Evolutionary conservation across 331 rosid species (phyloP).

Genomic region (Malus hybrid): DNA sequence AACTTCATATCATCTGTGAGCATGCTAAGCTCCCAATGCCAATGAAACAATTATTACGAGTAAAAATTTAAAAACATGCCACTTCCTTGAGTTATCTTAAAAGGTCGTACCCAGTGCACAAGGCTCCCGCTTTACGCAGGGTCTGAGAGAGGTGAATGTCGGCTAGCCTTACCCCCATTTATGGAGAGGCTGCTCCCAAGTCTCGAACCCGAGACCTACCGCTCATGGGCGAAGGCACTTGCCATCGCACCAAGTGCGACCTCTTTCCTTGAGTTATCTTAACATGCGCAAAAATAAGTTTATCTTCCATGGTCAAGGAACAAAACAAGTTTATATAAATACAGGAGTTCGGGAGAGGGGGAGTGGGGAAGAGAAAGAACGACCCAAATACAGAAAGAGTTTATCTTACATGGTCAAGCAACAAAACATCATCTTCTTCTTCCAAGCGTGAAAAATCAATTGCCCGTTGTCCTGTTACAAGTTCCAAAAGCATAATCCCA

Average conservation of each 20-base stretch:
- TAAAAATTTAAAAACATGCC: background rate
- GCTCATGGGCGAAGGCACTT: no score
- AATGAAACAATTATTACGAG: background rate
- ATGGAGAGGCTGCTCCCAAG: no score
- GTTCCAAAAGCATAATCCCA: conserved; percentile 88
- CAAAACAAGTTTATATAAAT: background rate
- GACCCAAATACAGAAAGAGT: conserved; percentile 3
- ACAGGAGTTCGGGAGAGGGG: background rate
- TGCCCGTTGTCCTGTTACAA: conserved; percentile 91
- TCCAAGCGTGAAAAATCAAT: conserved; percentile 90
- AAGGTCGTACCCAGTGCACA: no score
- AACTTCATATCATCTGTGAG: background rate
- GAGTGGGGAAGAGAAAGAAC: background rate
- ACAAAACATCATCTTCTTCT: conserved; percentile 83
- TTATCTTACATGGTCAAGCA: conserved; percentile 82
- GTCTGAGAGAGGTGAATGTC: no score
- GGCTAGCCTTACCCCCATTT: no score
- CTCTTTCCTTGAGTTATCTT: background rate
- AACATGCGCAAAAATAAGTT: background rate
- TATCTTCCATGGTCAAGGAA: background rate
- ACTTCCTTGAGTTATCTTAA: background rate
- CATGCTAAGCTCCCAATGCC: background rate
- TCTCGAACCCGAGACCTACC: no score
- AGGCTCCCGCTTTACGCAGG: no score
- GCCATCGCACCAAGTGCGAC: no score